A percentile compares a stretch with the other conserved stretches of the same genome.
Evolutionary conservation across 345 rosid genomes (phyloP).

Genomic region (Laguncularia racemosa): DNA sequence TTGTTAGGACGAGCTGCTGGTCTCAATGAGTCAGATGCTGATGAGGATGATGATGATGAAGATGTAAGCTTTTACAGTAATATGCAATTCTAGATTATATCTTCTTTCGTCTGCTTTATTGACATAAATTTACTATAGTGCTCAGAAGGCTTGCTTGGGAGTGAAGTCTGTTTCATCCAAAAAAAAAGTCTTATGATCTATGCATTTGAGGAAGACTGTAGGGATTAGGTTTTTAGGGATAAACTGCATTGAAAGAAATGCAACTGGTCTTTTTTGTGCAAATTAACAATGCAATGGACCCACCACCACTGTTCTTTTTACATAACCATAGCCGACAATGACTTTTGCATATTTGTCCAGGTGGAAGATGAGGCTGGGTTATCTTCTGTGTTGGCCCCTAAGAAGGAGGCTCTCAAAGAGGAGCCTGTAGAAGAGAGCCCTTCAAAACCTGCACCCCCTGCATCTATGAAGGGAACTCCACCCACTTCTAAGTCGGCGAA

Average conservation of each 20-base stretch:
- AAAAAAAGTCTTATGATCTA: too few species aligned
- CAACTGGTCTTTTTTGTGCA: too few species aligned
- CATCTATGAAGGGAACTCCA: conserved; percentile 59
- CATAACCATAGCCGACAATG: neutral
- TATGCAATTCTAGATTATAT: neutral
- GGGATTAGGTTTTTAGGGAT: too few species aligned
- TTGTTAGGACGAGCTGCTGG: conserved; percentile 72
- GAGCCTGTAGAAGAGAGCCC: conserved; percentile 72
- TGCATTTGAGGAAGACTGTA: too few species aligned
- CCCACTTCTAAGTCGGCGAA: conserved; percentile 68
- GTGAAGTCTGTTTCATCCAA: too few species aligned
- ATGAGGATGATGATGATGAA: conserved; percentile 71
- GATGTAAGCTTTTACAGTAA: conserved; percentile 44
- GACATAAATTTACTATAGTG: neutral
- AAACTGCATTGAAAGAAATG: too few species aligned
- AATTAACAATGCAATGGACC: too few species aligned
- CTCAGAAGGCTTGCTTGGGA: neutral
- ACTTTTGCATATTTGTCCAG: conserved; percentile 20
- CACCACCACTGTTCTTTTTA: too few species aligned
- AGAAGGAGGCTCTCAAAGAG: conserved; percentile 64
- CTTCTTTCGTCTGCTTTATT: neutral
- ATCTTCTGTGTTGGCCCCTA: conserved; percentile 48
- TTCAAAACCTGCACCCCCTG: conserved; percentile 51
- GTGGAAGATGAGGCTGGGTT: conserved; percentile 57
- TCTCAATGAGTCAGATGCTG: conserved; percentile 66